phyloP scores from a whole-genome alignment of 768 basidiomycete species.

The Termitomyces sp. region DNA sequence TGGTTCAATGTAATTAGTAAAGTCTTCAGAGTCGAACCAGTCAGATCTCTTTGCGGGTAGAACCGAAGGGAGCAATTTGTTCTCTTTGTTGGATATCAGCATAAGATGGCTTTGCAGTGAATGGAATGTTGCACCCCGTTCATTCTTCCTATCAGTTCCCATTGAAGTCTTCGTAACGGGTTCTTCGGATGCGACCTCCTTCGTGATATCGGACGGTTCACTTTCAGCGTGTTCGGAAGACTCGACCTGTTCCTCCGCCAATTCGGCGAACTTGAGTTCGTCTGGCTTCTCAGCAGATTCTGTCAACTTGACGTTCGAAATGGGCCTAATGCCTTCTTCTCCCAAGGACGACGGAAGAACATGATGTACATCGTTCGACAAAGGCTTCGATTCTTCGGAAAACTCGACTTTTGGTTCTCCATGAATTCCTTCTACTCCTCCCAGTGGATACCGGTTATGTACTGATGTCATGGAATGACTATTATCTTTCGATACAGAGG shows the following conservation, averaged over 20 bases:
- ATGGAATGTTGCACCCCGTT: background rate
- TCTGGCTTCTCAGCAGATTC: too few species aligned
- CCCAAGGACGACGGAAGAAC: too few species aligned
- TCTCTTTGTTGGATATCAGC: background rate
- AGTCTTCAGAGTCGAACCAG: conserved; percentile 25
- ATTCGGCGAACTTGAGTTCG: background rate
- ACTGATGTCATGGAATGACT: too few species aligned
- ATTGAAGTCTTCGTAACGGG: background rate
- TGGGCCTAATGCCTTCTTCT: too few species aligned
- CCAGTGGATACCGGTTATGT: too few species aligned
- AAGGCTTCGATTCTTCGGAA: too few species aligned
- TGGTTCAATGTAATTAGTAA: conserved; percentile 28
- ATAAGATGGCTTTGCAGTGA: background rate
- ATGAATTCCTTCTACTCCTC: too few species aligned
- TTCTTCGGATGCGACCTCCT: background rate
- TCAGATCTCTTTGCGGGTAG: background rate
- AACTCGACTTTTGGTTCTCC: too few species aligned
- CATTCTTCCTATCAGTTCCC: background rate
- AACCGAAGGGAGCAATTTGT: conserved; percentile 13
- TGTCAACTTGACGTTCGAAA: too few species aligned
- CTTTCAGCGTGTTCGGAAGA: background rate
- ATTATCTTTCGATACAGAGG: too few species aligned
- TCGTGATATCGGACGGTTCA: background rate
- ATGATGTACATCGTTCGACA: too few species aligned
- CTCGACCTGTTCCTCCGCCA: background rate